Evolutionary conservation across 495 filamentous ascomycete species (phyloP).

Genomic region (Lasiosphaeriaceae sp.): DNA sequence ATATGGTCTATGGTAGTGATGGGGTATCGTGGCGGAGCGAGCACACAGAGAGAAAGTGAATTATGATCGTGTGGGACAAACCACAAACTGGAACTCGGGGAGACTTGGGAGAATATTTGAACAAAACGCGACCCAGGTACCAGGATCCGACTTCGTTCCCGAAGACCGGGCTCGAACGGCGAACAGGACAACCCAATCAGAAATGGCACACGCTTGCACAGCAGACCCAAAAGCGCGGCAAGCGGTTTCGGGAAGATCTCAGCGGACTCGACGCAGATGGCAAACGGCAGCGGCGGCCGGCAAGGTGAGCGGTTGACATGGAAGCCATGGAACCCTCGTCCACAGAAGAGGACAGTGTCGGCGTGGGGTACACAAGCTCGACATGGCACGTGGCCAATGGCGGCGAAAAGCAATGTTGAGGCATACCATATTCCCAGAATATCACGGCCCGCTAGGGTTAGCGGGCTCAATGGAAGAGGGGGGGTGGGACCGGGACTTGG

Average conservation of each 20-base stretch:
- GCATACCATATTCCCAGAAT: conserved; percentile 9
- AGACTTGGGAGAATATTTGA: conserved; percentile 4
- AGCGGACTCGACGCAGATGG: not conserved
- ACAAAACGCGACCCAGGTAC: conserved; percentile 6
- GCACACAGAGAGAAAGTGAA: not conserved
- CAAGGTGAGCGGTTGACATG: conserved; percentile 7
- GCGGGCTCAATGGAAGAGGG: conserved; percentile 18
- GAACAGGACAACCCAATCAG: not conserved
- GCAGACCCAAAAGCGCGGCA: conserved; percentile 21
- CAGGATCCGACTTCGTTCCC: conserved; percentile 22
- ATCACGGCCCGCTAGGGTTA: conserved; percentile 11
- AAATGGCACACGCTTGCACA: not conserved
- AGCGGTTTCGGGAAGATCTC: conserved; percentile 21
- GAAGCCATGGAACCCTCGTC: not conserved
- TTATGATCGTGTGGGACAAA: not conserved
- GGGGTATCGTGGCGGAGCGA: too few species aligned
- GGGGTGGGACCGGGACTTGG: conserved; percentile 28
- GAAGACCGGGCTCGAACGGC: conserved; percentile 14
- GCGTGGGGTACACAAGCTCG: not conserved
- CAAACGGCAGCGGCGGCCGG: conserved; percentile 3
- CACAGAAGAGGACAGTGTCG: not conserved
- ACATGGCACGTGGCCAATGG: not conserved
- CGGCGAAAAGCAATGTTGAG: not conserved
- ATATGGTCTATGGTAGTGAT: not conserved
- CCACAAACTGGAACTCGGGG: not conserved